A percentile compares a stretch with the other conserved stretches of the same genome.
Evolutionary conservation across 2,329 filamentous ascomycete species (phyloP).

Genomic region (Xylaria sp.): DNA sequence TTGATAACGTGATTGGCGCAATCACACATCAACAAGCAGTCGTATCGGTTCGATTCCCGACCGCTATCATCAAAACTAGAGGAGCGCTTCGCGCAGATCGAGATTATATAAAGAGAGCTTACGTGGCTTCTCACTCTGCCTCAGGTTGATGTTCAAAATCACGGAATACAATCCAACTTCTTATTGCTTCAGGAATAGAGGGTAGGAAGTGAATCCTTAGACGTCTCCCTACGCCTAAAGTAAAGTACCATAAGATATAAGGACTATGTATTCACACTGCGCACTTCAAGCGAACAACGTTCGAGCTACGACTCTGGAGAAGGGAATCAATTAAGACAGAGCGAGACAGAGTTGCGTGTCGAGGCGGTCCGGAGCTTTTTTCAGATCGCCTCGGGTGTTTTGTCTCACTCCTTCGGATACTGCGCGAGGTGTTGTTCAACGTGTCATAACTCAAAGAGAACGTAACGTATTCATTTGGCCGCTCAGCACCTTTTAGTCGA

Average conservation of each 20-base stretch:
- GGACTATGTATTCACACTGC: neutral
- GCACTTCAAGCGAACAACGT: too few species aligned
- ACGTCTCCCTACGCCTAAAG: neutral
- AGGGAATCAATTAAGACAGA: too few species aligned
- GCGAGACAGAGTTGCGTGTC: too few species aligned
- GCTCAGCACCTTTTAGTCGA: too few species aligned
- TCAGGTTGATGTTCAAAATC: neutral
- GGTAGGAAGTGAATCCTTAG: neutral
- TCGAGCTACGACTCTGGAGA: neutral
- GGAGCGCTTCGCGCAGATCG: neutral
- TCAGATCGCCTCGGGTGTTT: too few species aligned
- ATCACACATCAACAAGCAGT: neutral
- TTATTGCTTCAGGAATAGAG: neutral
- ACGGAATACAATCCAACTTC: constrained; percentile 2
- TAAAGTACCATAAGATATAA: neutral
- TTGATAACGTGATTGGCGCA: neutral
- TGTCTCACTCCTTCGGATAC: too few species aligned
- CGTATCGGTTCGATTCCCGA: neutral
- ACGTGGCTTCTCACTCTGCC: constrained; percentile 5
- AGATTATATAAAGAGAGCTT: neutral
- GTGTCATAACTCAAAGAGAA: too few species aligned
- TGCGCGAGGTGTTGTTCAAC: too few species aligned
- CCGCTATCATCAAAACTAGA: neutral
- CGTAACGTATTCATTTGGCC: too few species aligned
- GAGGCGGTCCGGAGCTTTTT: too few species aligned